Evolutionary conservation across 257 asterid genomes (phyloP), one percentile per base, ranked within the genome.

Genomic region (Solanum tarijense): DNA sequence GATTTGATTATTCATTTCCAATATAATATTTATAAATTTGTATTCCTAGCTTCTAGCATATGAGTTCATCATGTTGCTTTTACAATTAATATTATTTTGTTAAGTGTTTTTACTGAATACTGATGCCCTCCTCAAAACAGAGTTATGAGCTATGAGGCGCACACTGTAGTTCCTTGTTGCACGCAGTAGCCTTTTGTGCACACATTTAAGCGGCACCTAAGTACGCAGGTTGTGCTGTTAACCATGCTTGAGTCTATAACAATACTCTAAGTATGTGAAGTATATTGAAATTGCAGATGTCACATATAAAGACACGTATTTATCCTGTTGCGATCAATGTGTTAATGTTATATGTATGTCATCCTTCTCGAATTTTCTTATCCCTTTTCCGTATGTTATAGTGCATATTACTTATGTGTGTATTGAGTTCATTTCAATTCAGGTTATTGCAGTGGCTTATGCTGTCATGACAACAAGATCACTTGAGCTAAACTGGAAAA

Each of bases 401-500:
- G 35, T 41, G 21, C 84, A 79, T 79, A 79, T 43, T 79, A 79
- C 55, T 36, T 75, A 6, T 75, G 83, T 27, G 36, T 43, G 66
- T 48, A 81, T 81, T 48, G 85, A 81, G 85, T 38, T 71, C 74
- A 16, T 68, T 21, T 74, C 65, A 52, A 82, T 89, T 88, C 95
- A 97, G 99, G 93, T 90, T 89, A 91, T 95, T 89, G 99, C 99
- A 55, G 97, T 97, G 89, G 93, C 90, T 87, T 95, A 93, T 90
- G 98, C 99, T 39, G 91, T 95, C 88, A 90, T 94, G 93, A 97
- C 95, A 87, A 95, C 98, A 38, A 94, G 98, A 92, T 90, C 96
- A 9, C 83, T 92, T 78, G 88, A 92, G 88, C 89, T 96, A 95
- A 90, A 94, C 89, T 97, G 98, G 99, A 94, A 94, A 91, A 91